Conservation (phyloP, 108 stramenopile species). For the Nitzschia palea region DNA sequence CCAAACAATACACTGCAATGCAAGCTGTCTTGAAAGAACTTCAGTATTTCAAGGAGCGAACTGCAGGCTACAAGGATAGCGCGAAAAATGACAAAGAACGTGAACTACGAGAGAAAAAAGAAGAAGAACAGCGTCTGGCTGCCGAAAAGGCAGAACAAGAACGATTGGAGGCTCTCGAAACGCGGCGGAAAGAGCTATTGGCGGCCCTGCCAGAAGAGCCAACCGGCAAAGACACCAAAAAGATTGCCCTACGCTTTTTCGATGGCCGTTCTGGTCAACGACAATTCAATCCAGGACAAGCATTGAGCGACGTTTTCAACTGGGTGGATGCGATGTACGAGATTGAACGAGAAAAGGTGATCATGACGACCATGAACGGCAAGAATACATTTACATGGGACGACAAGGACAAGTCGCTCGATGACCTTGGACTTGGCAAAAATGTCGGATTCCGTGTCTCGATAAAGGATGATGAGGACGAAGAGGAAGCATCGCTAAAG, state of each 20-base stretch:
- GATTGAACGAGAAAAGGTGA: constrained; percentile 72
- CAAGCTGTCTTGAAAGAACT: constrained; percentile 54
- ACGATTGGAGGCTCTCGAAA: constrained; percentile 37
- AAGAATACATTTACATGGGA: constrained; percentile 61
- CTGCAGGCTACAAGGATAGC: constrained; percentile 56
- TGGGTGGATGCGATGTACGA: constrained; percentile 80
- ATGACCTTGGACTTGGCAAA: constrained; percentile 59
- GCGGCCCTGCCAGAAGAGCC: constrained; percentile 62
- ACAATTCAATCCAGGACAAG: constrained; percentile 48
- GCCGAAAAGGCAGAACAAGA: constrained; percentile 36
- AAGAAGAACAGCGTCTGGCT: constrained; percentile 36
- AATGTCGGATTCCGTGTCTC: constrained; percentile 72
- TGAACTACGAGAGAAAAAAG: constrained; percentile 36
- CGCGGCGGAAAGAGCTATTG: constrained; percentile 47
- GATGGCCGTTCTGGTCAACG: constrained; percentile 49
- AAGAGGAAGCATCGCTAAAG: too few species aligned
- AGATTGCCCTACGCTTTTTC: constrained; percentile 68
- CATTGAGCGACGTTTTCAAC: constrained; percentile 65
- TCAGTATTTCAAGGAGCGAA: constrained; percentile 54
- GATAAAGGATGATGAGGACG: constrained; percentile 24
- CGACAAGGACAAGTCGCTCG: constrained; percentile 39
- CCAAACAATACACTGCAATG: constrained; percentile 61
- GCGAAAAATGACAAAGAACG: constrained; percentile 52
- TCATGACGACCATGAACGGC: constrained; percentile 77
- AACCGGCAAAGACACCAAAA: constrained; percentile 47